Evolutionary conservation across 108 stramenopile genomes (phyloP).

Genomic region (Fistulifera pelliculosa): DNA sequence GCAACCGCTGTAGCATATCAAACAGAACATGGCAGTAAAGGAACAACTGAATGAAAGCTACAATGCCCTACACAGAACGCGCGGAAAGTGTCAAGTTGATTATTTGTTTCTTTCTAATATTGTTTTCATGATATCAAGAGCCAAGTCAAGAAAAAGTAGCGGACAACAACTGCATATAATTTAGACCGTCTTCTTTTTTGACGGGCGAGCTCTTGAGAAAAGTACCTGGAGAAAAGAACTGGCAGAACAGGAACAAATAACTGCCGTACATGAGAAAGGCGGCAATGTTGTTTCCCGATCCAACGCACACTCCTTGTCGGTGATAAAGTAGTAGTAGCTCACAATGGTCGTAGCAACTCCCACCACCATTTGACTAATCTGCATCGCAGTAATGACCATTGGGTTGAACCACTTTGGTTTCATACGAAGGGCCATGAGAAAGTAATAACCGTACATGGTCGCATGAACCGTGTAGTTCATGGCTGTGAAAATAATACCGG

Average conservation of each 20-base stretch:
- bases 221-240: constrained; percentile 85
- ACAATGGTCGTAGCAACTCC: constrained; percentile 69
- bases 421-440: constrained; percentile 78
- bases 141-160: too few species aligned
- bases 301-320: constrained; percentile 41
- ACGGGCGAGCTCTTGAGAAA: constrained; percentile 9
- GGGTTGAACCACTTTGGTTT: constrained; percentile 80
- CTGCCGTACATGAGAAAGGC: constrained; percentile 88
- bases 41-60: too few species aligned
- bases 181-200: constrained; percentile 1
- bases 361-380: constrained; percentile 93
- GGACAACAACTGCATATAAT: neutral
- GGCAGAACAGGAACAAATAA: constrained; percentile 79
- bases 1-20: too few species aligned
- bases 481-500: constrained; percentile 95
- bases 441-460: constrained; percentile 99
- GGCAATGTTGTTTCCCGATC: constrained; percentile 72
- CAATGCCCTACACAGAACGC: too few species aligned
- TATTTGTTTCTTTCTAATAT: too few species aligned
- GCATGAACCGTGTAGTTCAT: constrained; percentile 99
- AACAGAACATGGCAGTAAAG: too few species aligned
- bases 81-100: too few species aligned
- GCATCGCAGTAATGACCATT: constrained; percentile 79
- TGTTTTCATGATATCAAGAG: too few species aligned
- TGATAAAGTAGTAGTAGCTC: constrained; percentile 57